Base-by-base conservation (phyloP, 2,329 filamentous ascomycete genomes). In the Cordyceps militaris region DNA sequence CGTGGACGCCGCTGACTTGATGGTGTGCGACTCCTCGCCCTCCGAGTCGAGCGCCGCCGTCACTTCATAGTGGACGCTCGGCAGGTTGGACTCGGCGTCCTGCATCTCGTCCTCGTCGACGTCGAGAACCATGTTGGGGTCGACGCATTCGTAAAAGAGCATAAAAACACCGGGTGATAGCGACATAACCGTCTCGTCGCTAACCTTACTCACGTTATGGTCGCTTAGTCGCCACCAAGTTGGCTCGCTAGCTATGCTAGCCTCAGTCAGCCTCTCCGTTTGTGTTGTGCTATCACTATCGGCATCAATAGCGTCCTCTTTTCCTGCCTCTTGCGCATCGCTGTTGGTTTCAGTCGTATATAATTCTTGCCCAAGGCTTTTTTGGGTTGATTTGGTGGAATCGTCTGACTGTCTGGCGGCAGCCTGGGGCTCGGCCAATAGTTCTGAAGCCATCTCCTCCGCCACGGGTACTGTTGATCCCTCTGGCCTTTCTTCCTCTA, bases 81-180 rank as follows among this genome's bases (percentile, higher is more conserved):
- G 30, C 23, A 57, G 28, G 23, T 21, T 36, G 16, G 38, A 5
- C 40, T 30, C 59, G 19, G 61, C 24, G 30, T 59, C 58, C 32
- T 54, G 48, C 48, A 54, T 50, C 23, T 68, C 64, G 13, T 60
- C 56, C 16, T 63, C 62, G 28, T 71, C 68, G 24, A 69, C 64
- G 24, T 70, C 66, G 10, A 78, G 69, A 21, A 86, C 68, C 28
- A 76, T 74, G 38, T 69, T 74, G 1, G 78, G 71, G 58, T 87
- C 84, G 24, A 88, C 75, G 48, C 82, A 83, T 69, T 99, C 93
- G 70, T 97, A 99, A 70, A 97, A 97, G 1, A 97, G 80, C 93
- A 99, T 97, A 68, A 97, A 97, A 0, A 92, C 93, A 1, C 90
- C 91, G 0, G 71, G 68, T 0, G 85, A 85, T 64, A 96, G 87